Conservation (phyloP, 108 stramenopile species). For the Nannochloropsis granulata region DNA sequence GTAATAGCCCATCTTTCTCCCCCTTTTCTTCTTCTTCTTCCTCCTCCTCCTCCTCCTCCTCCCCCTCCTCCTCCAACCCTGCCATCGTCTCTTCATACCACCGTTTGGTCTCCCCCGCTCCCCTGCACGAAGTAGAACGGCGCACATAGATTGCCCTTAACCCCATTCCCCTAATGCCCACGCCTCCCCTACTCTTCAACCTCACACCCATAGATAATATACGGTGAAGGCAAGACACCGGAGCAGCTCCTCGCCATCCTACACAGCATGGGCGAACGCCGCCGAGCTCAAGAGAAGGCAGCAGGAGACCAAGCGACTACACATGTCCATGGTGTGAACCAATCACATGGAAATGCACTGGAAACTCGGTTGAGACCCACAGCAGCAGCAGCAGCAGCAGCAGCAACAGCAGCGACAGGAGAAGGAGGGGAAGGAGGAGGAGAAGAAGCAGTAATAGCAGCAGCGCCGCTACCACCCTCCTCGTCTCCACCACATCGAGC, state of each 20-base stretch:
- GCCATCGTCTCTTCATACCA: too few species aligned
- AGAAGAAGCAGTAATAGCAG: neutral
- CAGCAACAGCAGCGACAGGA: neutral
- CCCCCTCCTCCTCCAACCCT: too few species aligned
- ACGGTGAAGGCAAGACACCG: constrained; percentile 20
- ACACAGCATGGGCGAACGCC: constrained; percentile 1
- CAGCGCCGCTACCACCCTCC: neutral
- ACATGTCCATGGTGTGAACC: neutral
- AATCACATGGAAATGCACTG: neutral
- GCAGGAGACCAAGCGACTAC: neutral
- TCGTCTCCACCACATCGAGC: neutral
- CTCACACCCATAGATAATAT: neutral
- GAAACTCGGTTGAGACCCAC: neutral
- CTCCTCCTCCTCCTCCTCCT: too few species aligned
- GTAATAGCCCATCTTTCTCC: too few species aligned
- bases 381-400: neutral
- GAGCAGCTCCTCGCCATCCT: constrained; percentile 12
- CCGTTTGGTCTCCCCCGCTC: too few species aligned
- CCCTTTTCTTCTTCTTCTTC: too few species aligned
- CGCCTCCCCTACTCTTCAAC: too few species aligned
- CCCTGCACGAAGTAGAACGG: too few species aligned
- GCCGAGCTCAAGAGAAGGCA: neutral
- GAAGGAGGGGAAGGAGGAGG: neutral
- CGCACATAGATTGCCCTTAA: too few species aligned
- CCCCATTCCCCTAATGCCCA: too few species aligned